These are phyloP conservation scores for Mortierella sp. DNA, from an alignment of 371 early-diverging fungal species.

Conservation along the genomic window DNA sequence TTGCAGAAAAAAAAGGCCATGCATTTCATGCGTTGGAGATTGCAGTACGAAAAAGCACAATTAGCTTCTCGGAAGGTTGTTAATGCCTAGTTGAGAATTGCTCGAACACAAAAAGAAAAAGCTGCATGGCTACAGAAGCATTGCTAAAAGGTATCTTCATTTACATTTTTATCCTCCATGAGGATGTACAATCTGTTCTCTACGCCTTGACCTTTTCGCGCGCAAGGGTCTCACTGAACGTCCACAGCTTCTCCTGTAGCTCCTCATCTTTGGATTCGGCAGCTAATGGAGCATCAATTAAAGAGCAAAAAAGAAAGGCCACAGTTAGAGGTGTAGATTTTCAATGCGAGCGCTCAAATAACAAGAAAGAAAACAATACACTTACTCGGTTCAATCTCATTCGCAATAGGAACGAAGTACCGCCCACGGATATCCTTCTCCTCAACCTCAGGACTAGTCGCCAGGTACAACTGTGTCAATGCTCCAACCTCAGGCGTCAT, in stretches of 20 bases:
- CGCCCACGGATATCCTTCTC: conserved; percentile 64
- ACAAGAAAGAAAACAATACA: background rate
- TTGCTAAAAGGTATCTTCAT: too few species aligned
- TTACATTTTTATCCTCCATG: background rate
- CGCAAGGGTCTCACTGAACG: conserved; percentile 57
- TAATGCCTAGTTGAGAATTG: too few species aligned
- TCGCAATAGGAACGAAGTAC: conserved; percentile 61
- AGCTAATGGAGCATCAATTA: conserved; percentile 19
- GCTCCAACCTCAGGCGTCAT: conserved; percentile 65
- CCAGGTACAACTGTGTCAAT: conserved; percentile 72
- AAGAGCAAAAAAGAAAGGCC: background rate
- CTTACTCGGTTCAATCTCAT: conserved; percentile 37
- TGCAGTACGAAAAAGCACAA: too few species aligned
- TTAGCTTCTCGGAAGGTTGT: too few species aligned
- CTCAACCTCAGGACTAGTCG: conserved; percentile 74
- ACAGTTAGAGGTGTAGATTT: background rate
- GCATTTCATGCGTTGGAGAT: background rate
- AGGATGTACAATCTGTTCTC: background rate
- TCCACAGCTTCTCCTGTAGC: conserved; percentile 61
- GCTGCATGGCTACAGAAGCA: too few species aligned
- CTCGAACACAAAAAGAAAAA: background rate
- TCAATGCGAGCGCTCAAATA: background rate
- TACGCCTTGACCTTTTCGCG: conserved; percentile 51
- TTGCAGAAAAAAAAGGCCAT: background rate
- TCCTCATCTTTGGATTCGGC: conserved; percentile 43